Evolutionary conservation across 2,329 filamentous ascomycete genomes (phyloP).

Genomic region (Sclerotinia minor): DNA sequence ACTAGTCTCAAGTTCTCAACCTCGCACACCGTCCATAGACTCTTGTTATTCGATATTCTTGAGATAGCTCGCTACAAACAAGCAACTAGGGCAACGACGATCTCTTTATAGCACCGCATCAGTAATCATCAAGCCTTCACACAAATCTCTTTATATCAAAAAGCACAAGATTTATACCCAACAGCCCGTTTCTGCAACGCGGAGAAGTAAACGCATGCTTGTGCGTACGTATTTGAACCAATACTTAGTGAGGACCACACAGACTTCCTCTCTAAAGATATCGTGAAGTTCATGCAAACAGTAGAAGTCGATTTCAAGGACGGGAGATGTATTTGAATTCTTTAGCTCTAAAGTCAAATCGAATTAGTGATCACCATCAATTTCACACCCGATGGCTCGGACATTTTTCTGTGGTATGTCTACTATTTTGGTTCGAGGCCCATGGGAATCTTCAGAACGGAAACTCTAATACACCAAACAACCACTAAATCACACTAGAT

Average conservation of each 20-base stretch:
- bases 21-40: constrained; percentile 3
- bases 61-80: not conserved
- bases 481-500: not conserved
- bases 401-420: not conserved
- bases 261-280: not conserved
- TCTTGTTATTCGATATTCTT: not conserved
- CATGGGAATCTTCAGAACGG: not conserved
- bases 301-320: constrained; percentile 1
- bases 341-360: constrained; percentile 15
- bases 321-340: not conserved
- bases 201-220: constrained; percentile 10
- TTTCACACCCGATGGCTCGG: constrained; percentile 9
- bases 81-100: constrained; percentile 3
- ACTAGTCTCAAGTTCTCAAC: constrained; percentile 4
- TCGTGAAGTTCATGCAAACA: constrained; percentile 6
- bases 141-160: not conserved
- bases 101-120: not conserved
- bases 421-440: constrained; percentile 1
- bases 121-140: not conserved
- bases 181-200: not conserved
- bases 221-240: not conserved
- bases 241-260: not conserved
- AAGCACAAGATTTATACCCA: not conserved
- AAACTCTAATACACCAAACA: constrained; percentile 1
- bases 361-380: not conserved